Evolutionary conservation across 2,329 filamentous ascomycete species (phyloP).

Genomic region (Mariannaea elegans): DNA sequence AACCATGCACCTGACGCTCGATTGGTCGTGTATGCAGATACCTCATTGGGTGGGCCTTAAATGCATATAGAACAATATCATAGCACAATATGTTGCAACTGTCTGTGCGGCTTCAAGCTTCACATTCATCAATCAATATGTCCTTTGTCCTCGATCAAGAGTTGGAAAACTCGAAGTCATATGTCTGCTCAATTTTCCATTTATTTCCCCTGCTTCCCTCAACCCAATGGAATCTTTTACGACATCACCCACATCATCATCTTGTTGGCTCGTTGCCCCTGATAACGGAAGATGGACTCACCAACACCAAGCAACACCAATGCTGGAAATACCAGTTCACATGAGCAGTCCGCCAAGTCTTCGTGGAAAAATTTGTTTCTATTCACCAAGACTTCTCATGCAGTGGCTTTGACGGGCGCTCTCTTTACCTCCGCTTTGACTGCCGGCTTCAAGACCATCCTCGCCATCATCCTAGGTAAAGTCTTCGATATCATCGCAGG

Average conservation of each 20-base stretch:
- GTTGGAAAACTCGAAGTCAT: not conserved
- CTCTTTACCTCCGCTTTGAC: slow-evolving; percentile 64
- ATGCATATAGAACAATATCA: not conserved
- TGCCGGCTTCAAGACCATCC: slow-evolving; percentile 70
- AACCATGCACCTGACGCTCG: too few species aligned
- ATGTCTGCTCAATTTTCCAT: not conserved
- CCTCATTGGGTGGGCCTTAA: too few species aligned
- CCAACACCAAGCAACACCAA: not conserved
- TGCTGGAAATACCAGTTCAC: not conserved
- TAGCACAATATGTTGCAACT: not conserved
- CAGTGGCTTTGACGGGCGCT: slow-evolving; percentile 62
- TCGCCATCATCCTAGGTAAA: slow-evolving; percentile 76
- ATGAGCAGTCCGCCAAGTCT: slow-evolving; percentile 25
- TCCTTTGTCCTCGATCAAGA: not conserved
- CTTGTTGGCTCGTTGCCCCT: not conserved
- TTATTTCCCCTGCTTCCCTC: not conserved
- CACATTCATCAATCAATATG: not conserved
- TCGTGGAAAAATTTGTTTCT: slow-evolving; percentile 67
- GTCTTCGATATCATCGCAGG: slow-evolving; percentile 77
- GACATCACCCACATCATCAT: not conserved
- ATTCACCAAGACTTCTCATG: slow-evolving; percentile 73
- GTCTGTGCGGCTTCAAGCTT: not conserved
- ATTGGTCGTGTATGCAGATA: too few species aligned
- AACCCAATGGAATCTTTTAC: not conserved
- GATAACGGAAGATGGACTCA: slow-evolving; percentile 19